Base-by-base conservation (phyloP, 352 stramenopile genomes). In the Stramenopiles sp. region DNA sequence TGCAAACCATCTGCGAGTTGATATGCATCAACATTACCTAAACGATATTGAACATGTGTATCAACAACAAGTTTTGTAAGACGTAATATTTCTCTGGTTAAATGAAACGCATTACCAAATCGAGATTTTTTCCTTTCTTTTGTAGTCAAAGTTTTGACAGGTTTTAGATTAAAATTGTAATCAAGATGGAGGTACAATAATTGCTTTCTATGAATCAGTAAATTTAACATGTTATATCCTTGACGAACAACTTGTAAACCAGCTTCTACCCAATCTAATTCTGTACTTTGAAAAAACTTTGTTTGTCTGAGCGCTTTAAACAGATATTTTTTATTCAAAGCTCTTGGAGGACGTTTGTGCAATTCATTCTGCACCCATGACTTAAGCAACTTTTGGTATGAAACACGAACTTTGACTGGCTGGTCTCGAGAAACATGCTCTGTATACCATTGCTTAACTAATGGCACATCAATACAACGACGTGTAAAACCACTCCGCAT, bases 141-240 rank as follows among this genome's bases (percentile, higher is more conserved):
- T 1, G 87, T 99, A 6, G 87, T 99, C 40, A 99, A 59, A 21
- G 85, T 97, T 63, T 99, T 99, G 57, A 91, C 94, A 2, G 87
- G 87, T 57, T 99, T 99, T n/a, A 99, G 53, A 58, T 97, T 99
- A 52, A 99, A 99, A 52, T 99, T 99, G 68, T 97, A 99, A 55
- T 99, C 87, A 46, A 99, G 62, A 59, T 99, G 85, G 23, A 97
- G 58, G 52, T 99, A 97, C 51, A 96, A 94, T 8, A 97, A 56
- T 49, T 93, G 90, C 55, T 97, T 96, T 36, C 85, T 66, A 49
- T 97, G 83, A 47, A 99, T 97, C 19, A 99, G 55, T 38, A 99
- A 52, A 52, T 96, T 96, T 20, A 99, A 62, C 70, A 96, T 95
- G 55, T 99, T 99, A 65, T 96, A 92, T 19, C 87, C 87, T 58